Evolutionary conservation across 2,329 filamentous ascomycete genomes (phyloP), one percentile per base, ranked within the genome.

Genomic region (Colletotrichum sp.): DNA sequence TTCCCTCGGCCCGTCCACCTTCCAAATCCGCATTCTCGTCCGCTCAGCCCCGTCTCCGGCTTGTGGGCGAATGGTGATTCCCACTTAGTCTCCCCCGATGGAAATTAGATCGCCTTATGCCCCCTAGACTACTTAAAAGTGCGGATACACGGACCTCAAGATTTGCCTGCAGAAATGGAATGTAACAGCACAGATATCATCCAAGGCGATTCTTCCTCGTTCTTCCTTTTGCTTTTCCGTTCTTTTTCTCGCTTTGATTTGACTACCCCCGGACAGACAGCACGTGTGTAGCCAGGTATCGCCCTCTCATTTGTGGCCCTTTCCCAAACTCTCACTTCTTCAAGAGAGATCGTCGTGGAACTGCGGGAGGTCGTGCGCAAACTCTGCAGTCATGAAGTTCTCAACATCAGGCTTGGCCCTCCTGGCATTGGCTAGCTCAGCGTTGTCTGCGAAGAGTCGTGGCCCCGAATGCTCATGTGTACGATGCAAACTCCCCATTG

Each of bases 381-480:
- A 30, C 16, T 55, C 62, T 52, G 39, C 59, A 36, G 26, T 67
- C 72, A 74, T 74, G 72, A 74, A 70, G 72, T 21, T 68, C 32
- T 62, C 59, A 16, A 52, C 57, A 64, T 26, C 21, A 24, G 57
- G 6, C 32, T 49, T 68, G 57, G 36, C 66, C 28, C 28, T 70
- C 66, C 44, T 74, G 32, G 72, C 66, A 28, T 63, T 64, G 59
- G 59, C 66, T 30, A 26, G 57, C 66, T 64, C 12, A 18, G 52
- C 72, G 7, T 6, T 62, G 21, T 65, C 66, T 16, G 57, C 65
- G 21, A 55, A 62, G 57, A 49, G 26, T 34, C 66, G 68, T 44
- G 59, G 72, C 59, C 72, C 72, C 44, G 24, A 70, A 36, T 70
- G 59, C 59, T 64, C 59, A 16, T 74, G 66, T 34, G 66, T 74